These are phyloP conservation scores for Albophoma yamanashiensis DNA, from an alignment of 2,329 filamentous ascomycete genomes.

Conservation along the genomic window DNA sequence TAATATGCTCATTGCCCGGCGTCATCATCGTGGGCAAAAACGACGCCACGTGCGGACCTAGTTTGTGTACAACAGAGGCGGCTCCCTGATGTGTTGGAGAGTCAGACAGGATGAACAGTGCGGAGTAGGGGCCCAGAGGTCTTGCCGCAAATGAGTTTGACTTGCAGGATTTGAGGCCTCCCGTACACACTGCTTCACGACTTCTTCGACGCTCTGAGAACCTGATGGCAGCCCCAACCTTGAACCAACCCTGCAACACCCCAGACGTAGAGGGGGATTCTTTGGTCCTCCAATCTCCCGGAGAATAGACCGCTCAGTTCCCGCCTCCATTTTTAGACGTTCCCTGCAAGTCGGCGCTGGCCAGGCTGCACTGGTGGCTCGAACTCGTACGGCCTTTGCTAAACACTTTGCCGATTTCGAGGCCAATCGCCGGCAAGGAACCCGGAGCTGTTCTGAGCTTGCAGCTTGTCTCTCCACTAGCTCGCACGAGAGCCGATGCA, in stretches of 20 bases:
- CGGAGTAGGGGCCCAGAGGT: background rate
- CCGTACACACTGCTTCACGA: background rate
- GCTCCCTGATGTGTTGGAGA: background rate
- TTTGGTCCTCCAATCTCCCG: conserved; percentile 1
- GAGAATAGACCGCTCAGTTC: background rate
- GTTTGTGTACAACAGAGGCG: background rate
- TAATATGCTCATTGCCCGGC: background rate
- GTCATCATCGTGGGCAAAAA: background rate
- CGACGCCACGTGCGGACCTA: background rate
- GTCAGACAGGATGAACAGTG: conserved; percentile 1
- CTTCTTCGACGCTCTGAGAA: background rate
- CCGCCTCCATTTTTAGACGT: conserved; percentile 1
- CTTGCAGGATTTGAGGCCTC: background rate
- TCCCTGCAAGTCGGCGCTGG: background rate
- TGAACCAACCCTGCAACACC: background rate
- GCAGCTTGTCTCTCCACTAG: background rate
- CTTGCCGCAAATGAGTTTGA: background rate
- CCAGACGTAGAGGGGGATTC: background rate
- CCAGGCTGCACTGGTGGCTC: background rate
- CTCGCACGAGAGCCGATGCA: background rate
- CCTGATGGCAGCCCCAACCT: background rate
- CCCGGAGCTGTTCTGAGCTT: background rate
- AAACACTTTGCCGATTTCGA: background rate
- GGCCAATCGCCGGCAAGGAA: background rate
- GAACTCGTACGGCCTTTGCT: background rate